These are phyloP conservation scores for Chrysopogon serrulatus DNA, from an alignment of 176 grass and related monocot species.

Conservation along the genomic window DNA sequence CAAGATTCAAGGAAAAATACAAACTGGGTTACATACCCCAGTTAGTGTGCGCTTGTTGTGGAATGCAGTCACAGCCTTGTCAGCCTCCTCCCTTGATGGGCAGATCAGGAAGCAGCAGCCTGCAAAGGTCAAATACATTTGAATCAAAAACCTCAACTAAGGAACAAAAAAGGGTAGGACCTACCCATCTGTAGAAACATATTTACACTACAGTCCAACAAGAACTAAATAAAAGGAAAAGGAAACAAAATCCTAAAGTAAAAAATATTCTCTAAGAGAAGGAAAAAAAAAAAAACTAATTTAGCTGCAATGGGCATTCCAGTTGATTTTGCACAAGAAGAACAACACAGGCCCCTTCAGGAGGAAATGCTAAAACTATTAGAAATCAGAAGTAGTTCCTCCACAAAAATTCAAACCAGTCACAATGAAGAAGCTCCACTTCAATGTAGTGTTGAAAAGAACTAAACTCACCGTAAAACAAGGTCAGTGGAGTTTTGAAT, in stretches of 20 bases:
- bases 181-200: neutral
- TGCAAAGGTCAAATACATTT: slow-evolving; percentile 20
- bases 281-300: neutral
- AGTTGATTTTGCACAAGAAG: neutral
- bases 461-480: neutral
- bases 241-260: neutral
- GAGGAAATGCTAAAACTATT: neutral
- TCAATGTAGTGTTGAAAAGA: neutral
- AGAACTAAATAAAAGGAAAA: neutral
- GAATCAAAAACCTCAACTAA: slow-evolving; percentile 18
- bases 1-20: neutral
- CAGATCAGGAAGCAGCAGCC: slow-evolving; percentile 88
- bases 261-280: neutral
- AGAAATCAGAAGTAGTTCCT: neutral
- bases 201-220: slow-evolving; percentile 3
- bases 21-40: slow-evolving; percentile 59
- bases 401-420: slow-evolving; percentile 6
- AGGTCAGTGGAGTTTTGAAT: neutral
- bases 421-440: neutral
- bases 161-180: neutral
- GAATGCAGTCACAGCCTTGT: slow-evolving; percentile 81
- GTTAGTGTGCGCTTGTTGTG: slow-evolving; percentile 85
- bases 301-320: neutral
- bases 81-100: slow-evolving; percentile 78
- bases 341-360: neutral